Evolutionary conservation across 2,329 filamentous ascomycete species (phyloP).

Genomic region (Trichoderma sp.): DNA sequence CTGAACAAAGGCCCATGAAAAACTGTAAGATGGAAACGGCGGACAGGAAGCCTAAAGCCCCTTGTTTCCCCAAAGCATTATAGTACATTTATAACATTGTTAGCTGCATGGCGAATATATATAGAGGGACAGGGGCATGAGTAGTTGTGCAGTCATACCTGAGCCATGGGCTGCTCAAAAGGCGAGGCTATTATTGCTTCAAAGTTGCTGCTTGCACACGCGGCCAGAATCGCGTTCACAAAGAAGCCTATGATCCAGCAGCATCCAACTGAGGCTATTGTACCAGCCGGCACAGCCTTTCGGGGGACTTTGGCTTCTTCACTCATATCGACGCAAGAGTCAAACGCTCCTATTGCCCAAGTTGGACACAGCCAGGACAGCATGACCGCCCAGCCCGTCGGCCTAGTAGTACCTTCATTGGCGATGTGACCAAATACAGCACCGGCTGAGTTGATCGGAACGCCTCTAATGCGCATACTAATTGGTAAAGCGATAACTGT

Average conservation of each 20-base stretch:
- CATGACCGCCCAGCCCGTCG: conserved; percentile 9
- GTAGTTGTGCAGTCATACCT: background rate
- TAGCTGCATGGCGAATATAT: too few species aligned
- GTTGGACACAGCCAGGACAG: conserved; percentile 13
- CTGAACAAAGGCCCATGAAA: background rate
- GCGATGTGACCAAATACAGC: background rate
- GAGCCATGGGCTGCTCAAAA: conserved; percentile 11
- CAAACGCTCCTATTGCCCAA: conserved; percentile 18
- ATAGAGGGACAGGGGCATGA: too few species aligned
- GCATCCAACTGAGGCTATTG: conserved; percentile 2
- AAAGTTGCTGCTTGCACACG: background rate
- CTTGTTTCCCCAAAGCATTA: conserved; percentile 8
- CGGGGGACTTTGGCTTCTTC: conserved; percentile 9
- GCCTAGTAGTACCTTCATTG: background rate
- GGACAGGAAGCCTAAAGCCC: conserved; percentile 14
- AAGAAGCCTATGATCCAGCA: conserved; percentile 19
- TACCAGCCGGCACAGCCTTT: background rate
- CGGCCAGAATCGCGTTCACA: background rate
- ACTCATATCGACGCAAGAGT: conserved; percentile 18
- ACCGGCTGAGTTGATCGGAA: background rate
- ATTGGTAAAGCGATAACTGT: conserved; percentile 6
- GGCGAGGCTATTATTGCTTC: background rate
- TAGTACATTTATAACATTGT: background rate
- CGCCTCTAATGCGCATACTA: background rate
- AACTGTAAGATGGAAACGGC: conserved; percentile 6